Conservation (phyloP, 331 rosid genomes). For the Pyracantha coccinea region DNA sequence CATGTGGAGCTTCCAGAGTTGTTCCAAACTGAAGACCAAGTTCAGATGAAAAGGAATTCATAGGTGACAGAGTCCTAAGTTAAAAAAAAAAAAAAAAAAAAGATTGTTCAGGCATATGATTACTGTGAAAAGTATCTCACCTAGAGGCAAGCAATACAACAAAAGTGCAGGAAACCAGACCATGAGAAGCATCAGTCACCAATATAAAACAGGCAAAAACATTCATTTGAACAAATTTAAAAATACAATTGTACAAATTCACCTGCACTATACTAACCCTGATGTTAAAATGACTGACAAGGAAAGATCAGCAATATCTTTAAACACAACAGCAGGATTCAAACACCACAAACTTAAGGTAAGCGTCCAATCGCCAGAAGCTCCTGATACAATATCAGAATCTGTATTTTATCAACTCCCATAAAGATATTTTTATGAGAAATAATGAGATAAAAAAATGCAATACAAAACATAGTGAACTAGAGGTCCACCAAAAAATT, state of each 20-base stretch:
- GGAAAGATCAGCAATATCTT: constrained; percentile 80
- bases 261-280: constrained; percentile 43
- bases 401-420: not conserved
- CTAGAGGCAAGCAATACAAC: not conserved
- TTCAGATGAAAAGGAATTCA: constrained; percentile 89
- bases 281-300: constrained; percentile 87
- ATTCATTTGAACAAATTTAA: not conserved
- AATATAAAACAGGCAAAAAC: not conserved
- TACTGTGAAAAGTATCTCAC: not conserved
- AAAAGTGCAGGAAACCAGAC: not conserved
- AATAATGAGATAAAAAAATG: not conserved
- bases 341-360: constrained; percentile 94
- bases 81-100: not conserved
- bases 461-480: not conserved
- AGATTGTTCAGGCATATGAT: not conserved
- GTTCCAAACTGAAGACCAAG: constrained; percentile 88
- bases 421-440: not conserved
- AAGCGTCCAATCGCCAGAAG: constrained; percentile 59
- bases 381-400: constrained; percentile 44
- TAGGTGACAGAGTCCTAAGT: constrained; percentile 85
- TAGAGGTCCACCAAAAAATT: not conserved
- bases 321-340: constrained; percentile 94
- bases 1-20: constrained; percentile 93
- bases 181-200: not conserved
- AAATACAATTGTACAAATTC: not conserved